A percentile compares a stretch with the other conserved stretches of the same genome.
Conservation (phyloP, 2,329 filamentous ascomycete species). For the Stagonosporopsis tanaceti region DNA sequence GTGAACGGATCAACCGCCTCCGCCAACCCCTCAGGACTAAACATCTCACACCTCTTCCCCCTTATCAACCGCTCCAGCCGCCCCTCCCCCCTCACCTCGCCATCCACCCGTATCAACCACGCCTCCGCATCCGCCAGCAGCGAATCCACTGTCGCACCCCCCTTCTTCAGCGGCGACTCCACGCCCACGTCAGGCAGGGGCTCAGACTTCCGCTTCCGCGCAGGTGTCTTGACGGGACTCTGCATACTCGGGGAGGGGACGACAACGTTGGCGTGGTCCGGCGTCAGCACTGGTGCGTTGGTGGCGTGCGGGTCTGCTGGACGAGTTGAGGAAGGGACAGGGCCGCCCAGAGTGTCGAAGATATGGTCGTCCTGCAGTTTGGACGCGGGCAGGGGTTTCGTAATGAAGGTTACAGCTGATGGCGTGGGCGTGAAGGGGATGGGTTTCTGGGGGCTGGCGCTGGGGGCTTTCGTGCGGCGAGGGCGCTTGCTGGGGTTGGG, state of each 20-base stretch:
- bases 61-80: conserved; percentile 66
- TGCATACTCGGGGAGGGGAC: conserved; percentile 40
- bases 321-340: conserved; percentile 54
- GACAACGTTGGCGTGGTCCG: conserved; percentile 71
- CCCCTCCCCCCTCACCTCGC: conserved; percentile 62
- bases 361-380: conserved; percentile 34
- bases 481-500: conserved; percentile 38
- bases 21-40: conserved; percentile 81
- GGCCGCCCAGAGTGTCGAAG: conserved; percentile 31
- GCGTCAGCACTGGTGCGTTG: conserved; percentile 76
- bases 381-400: conserved; percentile 16
- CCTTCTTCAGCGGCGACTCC: conserved; percentile 23
- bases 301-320: conserved; percentile 70
- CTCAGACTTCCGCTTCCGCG: background rate
- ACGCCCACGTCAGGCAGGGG: background rate
- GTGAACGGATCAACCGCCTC: conserved; percentile 90
- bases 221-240: background rate
- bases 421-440: conserved; percentile 56
- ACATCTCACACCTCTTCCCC: conserved; percentile 77
- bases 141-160: conserved; percentile 70
- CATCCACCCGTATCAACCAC: conserved; percentile 77
- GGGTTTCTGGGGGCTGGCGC: conserved; percentile 29
- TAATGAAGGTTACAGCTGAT: conserved; percentile 57
- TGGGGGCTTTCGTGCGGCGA: conserved; percentile 26
- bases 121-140: conserved; percentile 78